These are phyloP conservation scores for Chytriomyces sp. DNA, from an alignment of 192 early-diverging fungal species.

Conservation along the genomic window DNA sequence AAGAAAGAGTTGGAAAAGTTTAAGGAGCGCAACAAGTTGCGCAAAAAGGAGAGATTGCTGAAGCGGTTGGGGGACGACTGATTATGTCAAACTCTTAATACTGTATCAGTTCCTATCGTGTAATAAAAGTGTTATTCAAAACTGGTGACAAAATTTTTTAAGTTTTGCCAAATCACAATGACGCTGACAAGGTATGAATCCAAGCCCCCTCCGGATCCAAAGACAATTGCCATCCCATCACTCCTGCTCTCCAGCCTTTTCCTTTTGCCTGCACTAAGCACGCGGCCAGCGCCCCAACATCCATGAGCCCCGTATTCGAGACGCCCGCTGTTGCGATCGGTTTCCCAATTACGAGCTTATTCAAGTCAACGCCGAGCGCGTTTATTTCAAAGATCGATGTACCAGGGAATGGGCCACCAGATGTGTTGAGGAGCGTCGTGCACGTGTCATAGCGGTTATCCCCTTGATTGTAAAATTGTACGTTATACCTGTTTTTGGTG, in stretches of 20 bases:
- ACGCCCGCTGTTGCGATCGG: conserved; percentile 40
- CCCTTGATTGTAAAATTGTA: conserved; percentile 47
- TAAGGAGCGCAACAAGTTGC: too few species aligned
- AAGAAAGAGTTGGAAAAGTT: too few species aligned
- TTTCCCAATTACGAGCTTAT: conserved; percentile 43
- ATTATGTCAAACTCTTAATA: too few species aligned
- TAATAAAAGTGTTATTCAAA: neutral
- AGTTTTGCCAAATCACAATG: neutral
- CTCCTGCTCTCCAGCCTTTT: conserved; percentile 45
- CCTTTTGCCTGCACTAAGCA: conserved; percentile 36
- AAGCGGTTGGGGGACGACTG: too few species aligned
- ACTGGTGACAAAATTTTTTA: neutral
- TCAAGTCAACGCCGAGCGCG: conserved; percentile 18
- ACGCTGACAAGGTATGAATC: conserved; percentile 21
- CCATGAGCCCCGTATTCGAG: conserved; percentile 41
- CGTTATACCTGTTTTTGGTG: too few species aligned
- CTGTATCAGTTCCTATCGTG: too few species aligned
- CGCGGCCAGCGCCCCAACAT: conserved; percentile 22
- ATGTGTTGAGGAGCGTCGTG: conserved; percentile 27
- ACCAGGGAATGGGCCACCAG: conserved; percentile 35
- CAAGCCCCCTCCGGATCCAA: conserved; percentile 33
- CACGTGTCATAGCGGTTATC: conserved; percentile 33
- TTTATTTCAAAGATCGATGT: conserved; percentile 41
- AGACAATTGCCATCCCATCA: conserved; percentile 42
- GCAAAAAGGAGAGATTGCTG: too few species aligned